Conservation (phyloP, 2,329 filamentous ascomycete genomes). For the Xylariales sp. region DNA sequence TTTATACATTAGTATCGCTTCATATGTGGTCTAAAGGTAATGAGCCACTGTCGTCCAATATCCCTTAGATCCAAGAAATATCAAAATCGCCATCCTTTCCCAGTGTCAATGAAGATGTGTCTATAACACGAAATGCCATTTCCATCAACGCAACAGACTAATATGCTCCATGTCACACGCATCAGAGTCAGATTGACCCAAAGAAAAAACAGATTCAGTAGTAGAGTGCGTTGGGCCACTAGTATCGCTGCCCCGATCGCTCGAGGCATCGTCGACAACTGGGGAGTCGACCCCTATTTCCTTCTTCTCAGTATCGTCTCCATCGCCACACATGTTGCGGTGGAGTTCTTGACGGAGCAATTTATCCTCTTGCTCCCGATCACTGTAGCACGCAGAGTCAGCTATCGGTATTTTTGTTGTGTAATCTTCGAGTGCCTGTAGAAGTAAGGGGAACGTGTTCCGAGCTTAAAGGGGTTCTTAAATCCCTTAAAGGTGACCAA, state of each 20-base stretch:
- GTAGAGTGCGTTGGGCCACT: conserved; percentile 22
- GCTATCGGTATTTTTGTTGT: not conserved
- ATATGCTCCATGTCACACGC: not conserved
- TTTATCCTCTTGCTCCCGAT: not conserved
- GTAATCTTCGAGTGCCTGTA: not conserved
- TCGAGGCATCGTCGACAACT: conserved; percentile 21
- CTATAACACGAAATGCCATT: not conserved
- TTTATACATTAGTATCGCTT: not conserved
- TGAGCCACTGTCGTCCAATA: not conserved
- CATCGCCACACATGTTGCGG: not conserved
- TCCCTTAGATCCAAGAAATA: not conserved
- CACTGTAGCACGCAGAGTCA: not conserved
- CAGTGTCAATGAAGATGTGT: not conserved
- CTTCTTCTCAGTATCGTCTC: not conserved
- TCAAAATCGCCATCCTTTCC: not conserved
- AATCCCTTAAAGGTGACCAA: not conserved
- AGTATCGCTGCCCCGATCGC: conserved; percentile 39
- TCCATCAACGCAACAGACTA: not conserved
- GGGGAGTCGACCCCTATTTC: not conserved
- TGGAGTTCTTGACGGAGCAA: not conserved
- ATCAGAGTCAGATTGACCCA: conserved; percentile 19
- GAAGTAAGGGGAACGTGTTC: not conserved
- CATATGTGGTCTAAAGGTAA: not conserved
- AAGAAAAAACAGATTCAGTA: conserved; percentile 23
- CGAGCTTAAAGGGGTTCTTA: not conserved